Evolutionary conservation across 306 rosid genomes (phyloP).

Genomic region (Alnus glutinosa): DNA sequence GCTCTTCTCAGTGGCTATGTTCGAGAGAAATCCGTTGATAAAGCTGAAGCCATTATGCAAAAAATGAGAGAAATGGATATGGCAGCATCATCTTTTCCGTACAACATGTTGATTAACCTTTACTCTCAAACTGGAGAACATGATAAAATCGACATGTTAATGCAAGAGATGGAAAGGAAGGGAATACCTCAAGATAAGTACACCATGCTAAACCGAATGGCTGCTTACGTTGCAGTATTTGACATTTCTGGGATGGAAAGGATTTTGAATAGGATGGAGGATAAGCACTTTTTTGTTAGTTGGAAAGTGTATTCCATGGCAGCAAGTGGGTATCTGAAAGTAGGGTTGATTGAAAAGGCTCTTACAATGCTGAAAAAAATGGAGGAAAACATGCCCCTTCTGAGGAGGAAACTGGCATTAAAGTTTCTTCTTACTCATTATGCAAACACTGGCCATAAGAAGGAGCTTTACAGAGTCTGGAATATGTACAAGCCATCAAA

Average conservation of each 20-base stretch:
- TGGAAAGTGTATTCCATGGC: slow-evolving; percentile 9
- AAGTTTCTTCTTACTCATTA: too few species aligned
- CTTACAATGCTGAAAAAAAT: slow-evolving; percentile 41
- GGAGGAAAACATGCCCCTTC: slow-evolving; percentile 35
- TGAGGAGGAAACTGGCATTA: too few species aligned
- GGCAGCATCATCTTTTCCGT: too few species aligned
- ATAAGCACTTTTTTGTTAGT: slow-evolving; percentile 26
- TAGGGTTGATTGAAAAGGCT: slow-evolving; percentile 44
- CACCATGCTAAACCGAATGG: not conserved
- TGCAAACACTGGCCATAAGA: too few species aligned
- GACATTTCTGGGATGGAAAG: too few species aligned
- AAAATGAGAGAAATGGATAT: slow-evolving; percentile 22
- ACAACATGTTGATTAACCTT: too few species aligned
- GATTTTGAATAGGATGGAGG: slow-evolving; percentile 41
- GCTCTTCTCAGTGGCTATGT: slow-evolving; percentile 40
- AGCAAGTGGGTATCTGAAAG: slow-evolving; percentile 60
- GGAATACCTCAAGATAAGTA: slow-evolving; percentile 25
- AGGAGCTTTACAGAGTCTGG: slow-evolving; percentile 32
- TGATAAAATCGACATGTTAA: slow-evolving; percentile 22
- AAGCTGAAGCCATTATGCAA: slow-evolving; percentile 37
- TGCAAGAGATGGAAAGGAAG: slow-evolving; percentile 57
- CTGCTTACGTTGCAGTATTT: slow-evolving; percentile 22
- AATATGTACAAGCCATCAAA: slow-evolving; percentile 22
- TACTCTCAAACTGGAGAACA: too few species aligned
- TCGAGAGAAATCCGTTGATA: slow-evolving; percentile 27